Percentiles rank a stretch among this genome's conserved stretches.
phyloP scores from a whole-genome alignment of 192 early-diverging fungal genomes.

The Coemansia sp. region DNA sequence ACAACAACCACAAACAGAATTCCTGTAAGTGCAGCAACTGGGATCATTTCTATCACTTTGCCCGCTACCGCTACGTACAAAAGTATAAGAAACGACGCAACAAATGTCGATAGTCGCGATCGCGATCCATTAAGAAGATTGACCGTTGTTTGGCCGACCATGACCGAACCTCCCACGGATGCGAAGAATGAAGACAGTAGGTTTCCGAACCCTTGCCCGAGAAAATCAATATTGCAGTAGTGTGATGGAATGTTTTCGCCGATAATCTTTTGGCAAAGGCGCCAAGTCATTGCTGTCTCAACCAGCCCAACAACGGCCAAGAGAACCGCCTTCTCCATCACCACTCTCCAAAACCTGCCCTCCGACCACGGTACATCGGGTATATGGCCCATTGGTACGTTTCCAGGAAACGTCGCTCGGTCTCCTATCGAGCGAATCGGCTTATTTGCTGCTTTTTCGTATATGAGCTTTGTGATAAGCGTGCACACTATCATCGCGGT shows the following conservation, averaged over 20 bases:
- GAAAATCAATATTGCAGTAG: neutral
- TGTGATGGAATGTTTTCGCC: neutral
- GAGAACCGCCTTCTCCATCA: neutral
- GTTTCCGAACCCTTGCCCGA: neutral
- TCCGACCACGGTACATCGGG: neutral
- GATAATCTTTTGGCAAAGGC: neutral
- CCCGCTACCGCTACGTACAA: neutral
- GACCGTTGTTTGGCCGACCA: neutral
- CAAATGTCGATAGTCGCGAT: neutral
- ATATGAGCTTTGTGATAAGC: neutral
- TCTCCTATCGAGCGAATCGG: neutral
- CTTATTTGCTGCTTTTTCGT: neutral
- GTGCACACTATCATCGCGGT: neutral
- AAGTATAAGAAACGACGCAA: neutral
- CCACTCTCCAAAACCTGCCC: neutral
- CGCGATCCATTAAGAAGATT: slow-evolving; percentile 1
- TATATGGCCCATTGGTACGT: neutral
- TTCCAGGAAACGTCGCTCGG: neutral
- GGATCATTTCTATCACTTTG: neutral
- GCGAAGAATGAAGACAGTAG: neutral
- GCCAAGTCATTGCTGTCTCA: neutral
- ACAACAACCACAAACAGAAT: neutral
- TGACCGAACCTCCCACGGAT: neutral
- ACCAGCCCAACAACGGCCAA: neutral
- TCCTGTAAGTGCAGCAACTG: neutral